These are phyloP conservation scores for Hibiscus tridactylites DNA, from an alignment of 345 rosid species.

Conservation along the genomic window DNA sequence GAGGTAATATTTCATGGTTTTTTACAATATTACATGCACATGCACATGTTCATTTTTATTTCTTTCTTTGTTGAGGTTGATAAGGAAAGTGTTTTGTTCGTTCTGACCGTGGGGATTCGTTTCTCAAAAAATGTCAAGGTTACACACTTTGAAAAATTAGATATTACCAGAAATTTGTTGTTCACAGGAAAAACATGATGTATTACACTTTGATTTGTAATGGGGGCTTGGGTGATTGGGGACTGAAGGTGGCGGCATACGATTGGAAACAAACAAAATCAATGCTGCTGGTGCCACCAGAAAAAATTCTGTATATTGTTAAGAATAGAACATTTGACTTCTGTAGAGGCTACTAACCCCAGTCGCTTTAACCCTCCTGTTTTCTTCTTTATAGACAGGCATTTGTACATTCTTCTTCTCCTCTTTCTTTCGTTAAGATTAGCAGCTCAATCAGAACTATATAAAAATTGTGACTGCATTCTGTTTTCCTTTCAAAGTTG, in stretches of 20 bases:
- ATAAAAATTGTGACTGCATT: background rate
- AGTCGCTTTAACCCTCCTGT: background rate
- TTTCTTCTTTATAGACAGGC: background rate
- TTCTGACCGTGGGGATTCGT: background rate
- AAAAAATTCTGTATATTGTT: background rate
- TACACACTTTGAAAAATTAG: background rate
- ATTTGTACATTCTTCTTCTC: background rate
- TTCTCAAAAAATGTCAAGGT: background rate
- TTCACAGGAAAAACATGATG: background rate
- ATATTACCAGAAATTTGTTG: background rate
- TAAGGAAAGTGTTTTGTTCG: background rate
- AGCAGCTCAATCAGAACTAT: background rate
- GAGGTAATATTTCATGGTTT: slow-evolving; percentile 45
- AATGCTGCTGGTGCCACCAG: background rate
- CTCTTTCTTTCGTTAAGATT: background rate
- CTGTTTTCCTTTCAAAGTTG: background rate
- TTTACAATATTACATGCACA: slow-evolving; percentile 1
- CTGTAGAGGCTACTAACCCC: background rate
- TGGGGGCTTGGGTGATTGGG: background rate
- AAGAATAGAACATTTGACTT: background rate
- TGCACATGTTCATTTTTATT: background rate
- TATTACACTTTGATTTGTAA: background rate
- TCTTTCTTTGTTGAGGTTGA: background rate
- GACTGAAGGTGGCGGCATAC: background rate
- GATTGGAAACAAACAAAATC: background rate